These are phyloP conservation scores for Neonectria faginata DNA, from an alignment of 2,329 filamentous ascomycete species.

Conservation along the genomic window DNA sequence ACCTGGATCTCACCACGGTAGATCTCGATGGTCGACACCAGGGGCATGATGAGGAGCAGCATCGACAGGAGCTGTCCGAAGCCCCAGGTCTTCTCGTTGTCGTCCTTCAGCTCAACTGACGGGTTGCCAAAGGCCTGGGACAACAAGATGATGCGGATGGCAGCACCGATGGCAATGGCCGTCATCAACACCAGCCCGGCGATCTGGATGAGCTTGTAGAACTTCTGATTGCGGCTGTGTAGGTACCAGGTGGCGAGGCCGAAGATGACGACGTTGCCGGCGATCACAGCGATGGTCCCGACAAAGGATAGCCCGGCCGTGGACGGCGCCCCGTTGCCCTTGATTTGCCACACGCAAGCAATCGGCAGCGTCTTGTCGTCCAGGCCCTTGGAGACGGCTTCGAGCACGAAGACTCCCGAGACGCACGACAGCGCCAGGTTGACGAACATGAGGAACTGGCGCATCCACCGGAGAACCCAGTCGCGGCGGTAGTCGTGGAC, in stretches of 20 bases:
- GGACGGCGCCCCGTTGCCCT: constrained; percentile 50
- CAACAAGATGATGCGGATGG: constrained; percentile 66
- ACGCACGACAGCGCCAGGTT: constrained; percentile 70
- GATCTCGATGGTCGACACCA: constrained; percentile 71
- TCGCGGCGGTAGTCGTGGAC: constrained; percentile 75
- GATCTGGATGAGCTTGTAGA: constrained; percentile 66
- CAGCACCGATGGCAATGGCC: constrained; percentile 69
- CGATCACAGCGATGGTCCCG: constrained; percentile 72
- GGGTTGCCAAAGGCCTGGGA: constrained; percentile 67
- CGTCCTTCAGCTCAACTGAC: constrained; percentile 43
- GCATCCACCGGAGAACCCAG: constrained; percentile 74
- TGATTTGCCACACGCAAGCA: constrained; percentile 68
- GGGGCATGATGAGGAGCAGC: constrained; percentile 41
- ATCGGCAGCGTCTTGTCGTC: constrained; percentile 67
- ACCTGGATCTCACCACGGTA: constrained; percentile 60
- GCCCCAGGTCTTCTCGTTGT: constrained; percentile 41
- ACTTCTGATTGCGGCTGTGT: constrained; percentile 65
- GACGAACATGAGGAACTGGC: constrained; percentile 74
- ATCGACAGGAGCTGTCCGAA: constrained; percentile 43
- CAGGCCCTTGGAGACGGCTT: constrained; percentile 64
- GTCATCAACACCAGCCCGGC: constrained; percentile 66
- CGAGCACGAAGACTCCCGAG: constrained; percentile 67
- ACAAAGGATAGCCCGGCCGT: constrained; percentile 63
- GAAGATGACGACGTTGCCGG: constrained; percentile 69
- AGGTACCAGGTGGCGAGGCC: constrained; percentile 72